phyloP scores from a whole-genome alignment of 169 alveolate genomes.

The Plasmodium cynomolgi region DNA sequence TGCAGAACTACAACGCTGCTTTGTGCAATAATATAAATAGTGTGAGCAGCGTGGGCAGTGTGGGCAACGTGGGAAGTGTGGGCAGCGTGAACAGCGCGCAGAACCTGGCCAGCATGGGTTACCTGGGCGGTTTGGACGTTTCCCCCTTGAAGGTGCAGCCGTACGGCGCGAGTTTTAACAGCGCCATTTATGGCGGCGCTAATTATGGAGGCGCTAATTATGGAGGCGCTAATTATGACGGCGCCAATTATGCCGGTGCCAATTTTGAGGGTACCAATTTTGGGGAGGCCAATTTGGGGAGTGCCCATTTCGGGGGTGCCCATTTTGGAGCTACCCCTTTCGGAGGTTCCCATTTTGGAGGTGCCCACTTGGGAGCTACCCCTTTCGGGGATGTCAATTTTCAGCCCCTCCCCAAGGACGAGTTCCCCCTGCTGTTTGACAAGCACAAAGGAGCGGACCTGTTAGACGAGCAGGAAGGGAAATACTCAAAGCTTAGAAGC shows the following conservation, averaged over 20 bases:
- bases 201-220: not conserved
- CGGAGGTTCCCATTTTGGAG: too few species aligned
- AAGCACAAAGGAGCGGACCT: not conserved
- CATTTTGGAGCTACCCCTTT: not conserved
- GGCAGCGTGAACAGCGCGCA: not conserved
- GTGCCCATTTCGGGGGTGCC: not conserved
- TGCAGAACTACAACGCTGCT: constrained; percentile 22
- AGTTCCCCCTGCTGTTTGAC: not conserved
- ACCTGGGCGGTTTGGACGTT: not conserved
- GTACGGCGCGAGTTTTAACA: not conserved
- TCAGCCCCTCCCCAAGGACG: not conserved
- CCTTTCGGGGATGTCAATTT: not conserved
- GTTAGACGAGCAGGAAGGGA: not conserved
- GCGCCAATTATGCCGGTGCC: not conserved
- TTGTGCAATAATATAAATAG: constrained; percentile 9
- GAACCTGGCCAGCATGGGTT: not conserved
- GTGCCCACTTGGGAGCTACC: not conserved
- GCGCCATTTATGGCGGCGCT: not conserved
- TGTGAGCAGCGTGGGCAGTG: not conserved
- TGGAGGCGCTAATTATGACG: not conserved
- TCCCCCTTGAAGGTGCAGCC: not conserved
- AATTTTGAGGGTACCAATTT: not conserved
- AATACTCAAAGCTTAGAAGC: constrained; percentile 19
- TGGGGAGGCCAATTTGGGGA: not conserved
- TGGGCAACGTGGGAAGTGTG: too few species aligned